Evolutionary conservation across 2,329 filamentous ascomycete species (phyloP).

Genomic region (Neonectria sp.): DNA sequence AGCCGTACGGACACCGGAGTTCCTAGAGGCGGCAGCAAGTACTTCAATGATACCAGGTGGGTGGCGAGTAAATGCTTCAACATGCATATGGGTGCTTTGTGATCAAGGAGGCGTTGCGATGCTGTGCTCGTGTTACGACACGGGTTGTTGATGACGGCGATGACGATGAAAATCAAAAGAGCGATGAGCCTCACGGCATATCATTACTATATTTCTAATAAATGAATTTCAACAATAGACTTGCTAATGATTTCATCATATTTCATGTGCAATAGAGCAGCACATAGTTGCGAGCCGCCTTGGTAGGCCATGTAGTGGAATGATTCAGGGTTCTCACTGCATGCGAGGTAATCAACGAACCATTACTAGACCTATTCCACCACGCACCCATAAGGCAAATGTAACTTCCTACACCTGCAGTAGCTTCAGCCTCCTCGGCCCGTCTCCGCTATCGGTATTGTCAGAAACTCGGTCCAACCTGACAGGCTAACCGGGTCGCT

Average conservation of each 20-base stretch:
- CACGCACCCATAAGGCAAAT: neutral
- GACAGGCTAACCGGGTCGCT: neutral
- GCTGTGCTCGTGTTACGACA: too few relatives aligned
- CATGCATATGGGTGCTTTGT: conserved; percentile 18
- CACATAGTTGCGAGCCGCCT: too few relatives aligned
- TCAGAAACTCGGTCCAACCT: neutral
- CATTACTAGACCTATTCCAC: neutral
- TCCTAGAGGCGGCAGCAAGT: conserved; percentile 31
- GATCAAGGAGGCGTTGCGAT: neutral
- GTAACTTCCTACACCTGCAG: neutral
- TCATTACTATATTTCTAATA: too few relatives aligned
- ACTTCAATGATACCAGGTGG: conserved; percentile 6
- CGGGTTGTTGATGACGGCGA: too few relatives aligned
- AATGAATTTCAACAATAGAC: too few relatives aligned
- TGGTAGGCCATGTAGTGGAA: too few relatives aligned
- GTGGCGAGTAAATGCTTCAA: conserved; percentile 21
- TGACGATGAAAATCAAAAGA: too few relatives aligned
- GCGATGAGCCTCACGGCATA: neutral
- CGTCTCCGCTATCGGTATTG: conserved; percentile 8
- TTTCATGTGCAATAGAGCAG: too few relatives aligned
- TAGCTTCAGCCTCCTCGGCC: conserved; percentile 10
- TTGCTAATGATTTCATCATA: too few relatives aligned
- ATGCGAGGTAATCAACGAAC: too few relatives aligned
- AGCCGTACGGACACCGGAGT: conserved; percentile 68
- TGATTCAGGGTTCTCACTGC: too few relatives aligned